Conservation (phyloP, 2,329 filamentous ascomycete species). For the Diatrype stigma region DNA sequence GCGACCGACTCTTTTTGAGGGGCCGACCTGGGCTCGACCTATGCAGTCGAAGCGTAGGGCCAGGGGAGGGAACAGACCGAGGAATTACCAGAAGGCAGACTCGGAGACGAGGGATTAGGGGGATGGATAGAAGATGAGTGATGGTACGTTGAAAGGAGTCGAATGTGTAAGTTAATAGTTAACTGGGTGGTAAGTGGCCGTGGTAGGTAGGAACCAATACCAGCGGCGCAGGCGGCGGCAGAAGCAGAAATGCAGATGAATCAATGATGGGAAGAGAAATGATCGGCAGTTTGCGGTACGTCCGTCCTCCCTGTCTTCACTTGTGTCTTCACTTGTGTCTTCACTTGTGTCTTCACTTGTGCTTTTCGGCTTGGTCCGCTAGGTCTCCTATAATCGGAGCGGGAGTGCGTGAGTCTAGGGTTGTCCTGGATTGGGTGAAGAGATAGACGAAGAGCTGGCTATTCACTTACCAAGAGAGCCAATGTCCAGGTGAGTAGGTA, state of each 20-base stretch:
- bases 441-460: neutral
- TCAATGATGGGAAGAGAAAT: too few relatives aligned
- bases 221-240: neutral
- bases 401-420: too few relatives aligned
- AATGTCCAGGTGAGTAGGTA: neutral
- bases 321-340: too few relatives aligned
- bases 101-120: too few relatives aligned
- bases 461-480: neutral
- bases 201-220: too few relatives aligned
- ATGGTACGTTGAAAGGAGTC: neutral
- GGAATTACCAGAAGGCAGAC: neutral
- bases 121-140: neutral
- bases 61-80: neutral
- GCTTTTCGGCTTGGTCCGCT: too few relatives aligned
- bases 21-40: neutral
- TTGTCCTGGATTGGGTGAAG: neutral
- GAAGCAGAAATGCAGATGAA: neutral
- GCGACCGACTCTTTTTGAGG: slow-evolving; percentile 11
- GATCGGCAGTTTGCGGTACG: too few relatives aligned
- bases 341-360: too few relatives aligned
- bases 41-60: slow-evolving; percentile 5
- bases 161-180: neutral
- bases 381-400: too few relatives aligned
- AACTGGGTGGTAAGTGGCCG: too few relatives aligned
- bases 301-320: too few relatives aligned